Percentiles rank a stretch among this genome's conserved stretches.
These are phyloP conservation scores for Rhododendron vialii DNA, from an alignment of 148 eudicot genomes.

Conservation along the genomic window DNA sequence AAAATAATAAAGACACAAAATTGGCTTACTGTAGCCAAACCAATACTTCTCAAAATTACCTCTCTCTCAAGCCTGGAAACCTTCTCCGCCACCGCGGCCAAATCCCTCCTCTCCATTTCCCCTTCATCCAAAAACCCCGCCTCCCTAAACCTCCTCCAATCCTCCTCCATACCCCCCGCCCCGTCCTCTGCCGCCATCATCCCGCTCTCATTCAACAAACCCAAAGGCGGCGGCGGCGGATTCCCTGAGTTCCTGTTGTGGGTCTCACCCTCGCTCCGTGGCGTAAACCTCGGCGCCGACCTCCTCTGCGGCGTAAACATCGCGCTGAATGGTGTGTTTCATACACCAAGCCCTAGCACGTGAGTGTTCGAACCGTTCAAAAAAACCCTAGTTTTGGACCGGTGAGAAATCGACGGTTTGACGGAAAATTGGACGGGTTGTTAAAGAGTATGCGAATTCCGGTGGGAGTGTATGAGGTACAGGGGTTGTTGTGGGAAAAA, in stretches of 20 bases:
- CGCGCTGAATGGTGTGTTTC: background rate
- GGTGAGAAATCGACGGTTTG: too few species aligned
- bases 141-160: conserved; percentile 79
- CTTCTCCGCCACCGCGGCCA: conserved; percentile 39
- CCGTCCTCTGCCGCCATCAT: conserved; percentile 10
- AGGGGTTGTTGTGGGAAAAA: too few species aligned
- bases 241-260: conserved; percentile 24
- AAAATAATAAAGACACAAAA: background rate
- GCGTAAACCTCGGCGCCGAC: conserved; percentile 17
- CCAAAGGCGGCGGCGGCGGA: conserved; percentile 56
- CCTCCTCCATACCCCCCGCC: conserved; percentile 46
- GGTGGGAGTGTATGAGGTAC: background rate
- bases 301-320: conserved; percentile 67
- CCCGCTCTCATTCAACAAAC: conserved; percentile 30
- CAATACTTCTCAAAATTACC: conserved; percentile 28
- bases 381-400: too few species aligned
- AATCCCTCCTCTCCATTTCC: conserved; percentile 52
- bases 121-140: conserved; percentile 68
- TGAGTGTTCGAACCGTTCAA: too few species aligned
- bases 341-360: too few species aligned
- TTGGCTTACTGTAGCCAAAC: too few species aligned
- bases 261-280: conserved; percentile 18
- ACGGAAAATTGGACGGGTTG: background rate
- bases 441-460: background rate
- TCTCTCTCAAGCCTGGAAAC: conserved; percentile 53